Evolutionary conservation across 23 red algal genomes (phyloP), one percentile per base, ranked within the genome.

Genomic region (Gracilaria caudata): DNA sequence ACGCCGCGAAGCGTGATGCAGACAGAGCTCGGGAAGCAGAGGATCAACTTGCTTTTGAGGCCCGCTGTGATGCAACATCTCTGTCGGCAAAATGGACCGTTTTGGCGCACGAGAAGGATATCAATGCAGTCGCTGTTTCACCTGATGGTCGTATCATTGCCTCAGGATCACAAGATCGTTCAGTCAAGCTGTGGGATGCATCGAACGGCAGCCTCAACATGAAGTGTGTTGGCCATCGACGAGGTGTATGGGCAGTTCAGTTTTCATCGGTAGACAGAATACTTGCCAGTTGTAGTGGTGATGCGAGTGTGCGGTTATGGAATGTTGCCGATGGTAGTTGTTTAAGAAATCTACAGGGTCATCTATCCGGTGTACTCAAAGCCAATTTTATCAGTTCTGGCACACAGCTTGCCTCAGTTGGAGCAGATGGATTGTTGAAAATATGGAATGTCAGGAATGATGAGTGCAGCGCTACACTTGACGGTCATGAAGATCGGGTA

Each of bases 241-340:
- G 94, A 19, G 94, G 94, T 23, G 78, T 97, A 14, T 97, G 77
- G 77, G 53, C 46, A 7, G 83, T 97, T 16, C 71, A 66, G 61
- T 97, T 97, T 78, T 97, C 94, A 38, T 46, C 89, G 8, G 89
- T 92, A 19, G 94, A 97, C 73, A 79, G 66, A 40, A 85, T 97
- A 23, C 30, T 97, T 25, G 88, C 87, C 26, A 93, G 77, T 35
- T 79, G 77, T 23, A 86, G 80, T 32, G 94, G 82, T 13, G 94
- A 97, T 51, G 45, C 59, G 19, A 97, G 89, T 0, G 70, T 97
- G 29, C 73, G 90, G 7, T 60, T 94, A 74, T 97, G 94, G 94
- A 88, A 66, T 24, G 87, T 82, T 24, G 77, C 54, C 17, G 61
- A 82, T 75, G 94, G 94, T 30, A 51, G 68, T 38, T 92, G 88